Base-by-base conservation (phyloP, 2,329 filamentous ascomycete genomes). In the Hymenoscyphus occultus region DNA sequence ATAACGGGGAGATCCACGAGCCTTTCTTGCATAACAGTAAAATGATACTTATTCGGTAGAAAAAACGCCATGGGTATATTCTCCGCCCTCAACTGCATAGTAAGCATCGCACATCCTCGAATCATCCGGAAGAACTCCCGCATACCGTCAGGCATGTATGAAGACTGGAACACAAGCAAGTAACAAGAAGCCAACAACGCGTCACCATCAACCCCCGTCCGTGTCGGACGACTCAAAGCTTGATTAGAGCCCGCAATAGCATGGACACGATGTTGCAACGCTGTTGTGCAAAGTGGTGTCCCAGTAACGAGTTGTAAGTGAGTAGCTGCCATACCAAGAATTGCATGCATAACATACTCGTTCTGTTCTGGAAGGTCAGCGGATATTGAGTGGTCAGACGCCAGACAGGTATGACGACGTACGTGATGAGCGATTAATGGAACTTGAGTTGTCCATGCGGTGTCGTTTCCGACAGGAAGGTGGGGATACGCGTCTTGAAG, bases 321-420 rank as follows among this genome's bases (percentile, higher is more conserved):
- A 0, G 88, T 90, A 39, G 89, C 89, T 1, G 88, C 82, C 66
- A 90, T 82, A 13, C 87, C 87, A 0, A 90, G 81, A 60, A 91
- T 87, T 4, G 88, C 86, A 73, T 91, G 88, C 84, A 91, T 90
- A 10, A 90, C 80, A 65, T 86, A 89, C 64, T 88, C 85, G 69
- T 89, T 82, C 82, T 87, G 22, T 16, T 35, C 5, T 3, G 28
- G 60, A 28, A 16, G 48, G 31, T 67, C 59, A 66, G 64, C 31
- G 48, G 56, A 14, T 1, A 40, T 13, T 56, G 5, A 42, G 5
- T 31, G 7, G 12, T 35, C n/a, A 3, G 35, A 45, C 32, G 2
- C 7, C 22, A 45, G 14, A n/a, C 16, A 3, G 14, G 19, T 12
- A 56, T 35, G 51, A 19, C n/a, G 9, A 74, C 82, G 35, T 79